These are phyloP conservation scores for Ceratonia siliqua DNA, from an alignment of 306 rosid species.

Conservation along the genomic window DNA sequence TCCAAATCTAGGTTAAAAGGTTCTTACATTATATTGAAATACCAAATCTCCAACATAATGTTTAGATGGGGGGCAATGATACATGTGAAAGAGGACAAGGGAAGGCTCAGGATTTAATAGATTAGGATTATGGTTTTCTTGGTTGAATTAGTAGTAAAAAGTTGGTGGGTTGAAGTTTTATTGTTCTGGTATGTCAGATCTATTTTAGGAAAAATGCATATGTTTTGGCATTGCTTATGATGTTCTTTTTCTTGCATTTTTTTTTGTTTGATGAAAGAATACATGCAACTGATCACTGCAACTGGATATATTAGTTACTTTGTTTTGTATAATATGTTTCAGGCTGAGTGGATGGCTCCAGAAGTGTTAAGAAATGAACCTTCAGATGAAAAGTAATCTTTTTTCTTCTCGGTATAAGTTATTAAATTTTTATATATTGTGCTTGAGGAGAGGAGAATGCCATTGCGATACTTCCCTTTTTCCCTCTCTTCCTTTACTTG, in stretches of 20 bases:
- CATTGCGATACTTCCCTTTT: neutral
- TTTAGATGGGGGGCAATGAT: too few species aligned
- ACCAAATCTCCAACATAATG: too few species aligned
- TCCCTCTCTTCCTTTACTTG: conserved; percentile 1
- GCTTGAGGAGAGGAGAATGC: neutral
- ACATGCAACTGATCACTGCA: conserved; percentile 11
- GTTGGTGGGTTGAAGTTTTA: neutral
- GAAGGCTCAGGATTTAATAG: neutral
- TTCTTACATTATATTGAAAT: too few species aligned
- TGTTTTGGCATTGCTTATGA: conserved; percentile 1
- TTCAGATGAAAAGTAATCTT: conserved; percentile 87
- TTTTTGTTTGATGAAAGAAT: conserved; percentile 6
- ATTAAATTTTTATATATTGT: neutral
- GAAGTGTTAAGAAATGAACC: conserved; percentile 98
- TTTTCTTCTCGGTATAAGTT: conserved; percentile 25
- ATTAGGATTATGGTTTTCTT: neutral
- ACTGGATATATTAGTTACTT: conserved; percentile 33
- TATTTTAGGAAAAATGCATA: neutral
- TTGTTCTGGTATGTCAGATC: neutral
- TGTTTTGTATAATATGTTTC: conserved; percentile 40
- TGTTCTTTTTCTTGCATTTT: conserved; percentile 27
- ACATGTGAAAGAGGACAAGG: neutral
- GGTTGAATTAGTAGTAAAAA: neutral
- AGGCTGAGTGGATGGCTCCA: conserved; percentile 99
- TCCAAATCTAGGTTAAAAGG: too few species aligned